Evolutionary conservation across 73 alveolate species (phyloP), one percentile per base, ranked within the genome.

Genomic region (Breviolum minutum): DNA sequence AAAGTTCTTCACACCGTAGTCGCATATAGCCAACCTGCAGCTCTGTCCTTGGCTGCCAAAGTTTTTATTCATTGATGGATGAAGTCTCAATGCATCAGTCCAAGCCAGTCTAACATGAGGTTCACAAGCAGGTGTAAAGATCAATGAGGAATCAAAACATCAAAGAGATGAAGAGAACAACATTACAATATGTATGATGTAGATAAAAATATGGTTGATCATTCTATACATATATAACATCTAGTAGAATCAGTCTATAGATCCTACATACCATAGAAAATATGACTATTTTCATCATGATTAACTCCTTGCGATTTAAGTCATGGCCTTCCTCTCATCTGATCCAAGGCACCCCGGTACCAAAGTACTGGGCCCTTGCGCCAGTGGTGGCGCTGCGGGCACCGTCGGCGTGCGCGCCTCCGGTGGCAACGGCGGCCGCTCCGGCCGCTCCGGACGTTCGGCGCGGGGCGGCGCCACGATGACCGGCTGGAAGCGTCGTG

Each of bases 1-100:
- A 17, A 40, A 92, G 69, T 84, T 92, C 98, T 63, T 92, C 91
- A 32, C 91, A 74, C 20, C 90, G 29, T 30, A 92, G 68, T 16
- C 84, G 89, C 80, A 92, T 29, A 90, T 61, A 92, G 77, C 98
- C 98, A 32, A 92, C 98, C 80, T 92, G 98, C 80, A 92, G 81
- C 91, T 92, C 91, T 26, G 90, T 92, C 98, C 98, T 92, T 64
- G 19, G 81, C 13, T 40, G 5, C 82, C 82, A 73, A 40, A 40
- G 54, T 3, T 3, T 40, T 40, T 40, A 40, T 40, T 40, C 3
- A 40, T 40, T 40, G 54, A 40, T 40, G 54, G 54, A 40, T 40
- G 54, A 40, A 40, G 54, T 40, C 54, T 40, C 54, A 40, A 40
- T 40, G 54, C 54, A 40, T 40, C 54, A 40, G 3, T 40, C 54